phyloP scores from a whole-genome alignment of 768 basidiomycete genomes.

The Auricularia sp. region DNA sequence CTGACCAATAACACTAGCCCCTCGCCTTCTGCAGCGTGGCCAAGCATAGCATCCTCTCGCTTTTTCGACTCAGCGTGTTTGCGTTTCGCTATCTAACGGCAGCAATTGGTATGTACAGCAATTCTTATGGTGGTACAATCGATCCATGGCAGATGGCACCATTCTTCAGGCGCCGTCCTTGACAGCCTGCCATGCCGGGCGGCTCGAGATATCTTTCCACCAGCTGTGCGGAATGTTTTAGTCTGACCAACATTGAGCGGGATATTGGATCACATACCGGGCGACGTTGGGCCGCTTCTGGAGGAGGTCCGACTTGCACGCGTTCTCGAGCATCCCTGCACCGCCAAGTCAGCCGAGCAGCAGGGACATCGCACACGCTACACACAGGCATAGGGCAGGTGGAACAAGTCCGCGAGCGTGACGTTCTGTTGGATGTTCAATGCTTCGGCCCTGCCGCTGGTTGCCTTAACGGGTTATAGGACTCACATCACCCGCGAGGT shows the following conservation, averaged over 20 bases:
- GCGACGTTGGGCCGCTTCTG: constrained; percentile 5
- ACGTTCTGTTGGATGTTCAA: constrained; percentile 4
- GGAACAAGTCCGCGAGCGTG: constrained; percentile 17
- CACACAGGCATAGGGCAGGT: constrained; percentile 13
- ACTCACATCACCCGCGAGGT: constrained; percentile 32
- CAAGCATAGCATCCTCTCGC: too few relatives aligned
- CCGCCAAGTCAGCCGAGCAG: background rate
- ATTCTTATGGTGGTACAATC: too few relatives aligned
- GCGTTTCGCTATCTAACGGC: too few relatives aligned
- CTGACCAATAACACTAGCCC: too few relatives aligned
- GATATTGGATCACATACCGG: background rate
- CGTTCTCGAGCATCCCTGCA: background rate
- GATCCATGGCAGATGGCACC: background rate
- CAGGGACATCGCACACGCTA: background rate
- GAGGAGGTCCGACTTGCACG: background rate
- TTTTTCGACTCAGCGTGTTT: too few relatives aligned
- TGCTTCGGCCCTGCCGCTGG: background rate
- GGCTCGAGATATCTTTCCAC: constrained; percentile 3
- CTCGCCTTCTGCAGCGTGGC: too few relatives aligned
- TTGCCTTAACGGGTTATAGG: background rate
- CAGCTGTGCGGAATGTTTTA: background rate
- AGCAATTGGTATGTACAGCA: too few relatives aligned
- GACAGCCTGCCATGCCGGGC: constrained; percentile 5
- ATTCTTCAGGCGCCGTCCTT: background rate
- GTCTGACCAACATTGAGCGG: too few relatives aligned